Percentiles rank a stretch among this genome's conserved stretches.
Conservation (phyloP, 495 filamentous ascomycete species). For the Tuber umbilicatum region DNA sequence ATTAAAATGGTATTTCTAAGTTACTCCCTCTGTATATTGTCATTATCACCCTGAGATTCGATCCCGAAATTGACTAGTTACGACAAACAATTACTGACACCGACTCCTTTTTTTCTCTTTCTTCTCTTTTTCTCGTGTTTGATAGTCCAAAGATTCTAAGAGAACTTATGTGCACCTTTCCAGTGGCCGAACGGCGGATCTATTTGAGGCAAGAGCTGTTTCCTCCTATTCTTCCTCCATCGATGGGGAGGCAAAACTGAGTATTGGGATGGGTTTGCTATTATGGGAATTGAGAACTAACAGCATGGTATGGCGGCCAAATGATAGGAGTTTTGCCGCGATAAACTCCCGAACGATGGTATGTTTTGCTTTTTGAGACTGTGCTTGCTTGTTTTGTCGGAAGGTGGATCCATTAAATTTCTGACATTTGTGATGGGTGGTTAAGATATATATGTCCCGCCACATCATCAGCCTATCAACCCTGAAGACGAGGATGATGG, state of each 20-base stretch:
- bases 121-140: background rate
- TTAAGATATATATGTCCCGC: slow-evolving; percentile 74
- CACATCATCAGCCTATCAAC: slow-evolving; percentile 84
- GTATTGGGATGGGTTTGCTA: background rate
- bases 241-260: background rate
- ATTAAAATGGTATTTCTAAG: slow-evolving; percentile 1
- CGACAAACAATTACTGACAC: background rate
- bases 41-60: background rate
- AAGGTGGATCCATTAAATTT: background rate
- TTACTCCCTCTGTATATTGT: background rate
- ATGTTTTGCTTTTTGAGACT: background rate
- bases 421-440: slow-evolving; percentile 30
- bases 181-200: slow-evolving; percentile 70
- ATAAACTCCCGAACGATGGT: slow-evolving; percentile 56
- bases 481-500: slow-evolving; percentile 95
- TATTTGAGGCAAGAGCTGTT: slow-evolving; percentile 58
- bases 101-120: background rate
- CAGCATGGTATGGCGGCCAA: background rate
- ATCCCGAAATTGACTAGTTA: background rate
- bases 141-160: slow-evolving; percentile 68
- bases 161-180: slow-evolving; percentile 85
- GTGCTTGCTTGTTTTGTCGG: background rate
- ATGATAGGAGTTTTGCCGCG: slow-evolving; percentile 59
- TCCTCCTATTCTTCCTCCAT: background rate
- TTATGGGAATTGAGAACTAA: background rate